A percentile compares a stretch with the other conserved stretches of the same genome.
These are phyloP conservation scores for Psilocybe cubensis DNA, from an alignment of 768 basidiomycete species.

Conservation along the genomic window DNA sequence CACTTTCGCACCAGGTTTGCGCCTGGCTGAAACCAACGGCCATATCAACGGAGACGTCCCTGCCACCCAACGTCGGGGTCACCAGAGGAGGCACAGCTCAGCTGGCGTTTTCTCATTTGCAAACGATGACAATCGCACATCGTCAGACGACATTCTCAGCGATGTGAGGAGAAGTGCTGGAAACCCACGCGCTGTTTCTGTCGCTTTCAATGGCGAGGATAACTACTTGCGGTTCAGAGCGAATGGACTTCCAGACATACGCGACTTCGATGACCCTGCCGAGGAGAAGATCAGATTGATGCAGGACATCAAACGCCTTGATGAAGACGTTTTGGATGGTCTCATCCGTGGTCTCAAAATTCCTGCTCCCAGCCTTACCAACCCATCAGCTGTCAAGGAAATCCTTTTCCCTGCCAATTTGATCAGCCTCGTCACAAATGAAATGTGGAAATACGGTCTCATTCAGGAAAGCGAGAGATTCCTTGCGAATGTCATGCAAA, in stretches of 20 bases:
- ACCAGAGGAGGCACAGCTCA: constrained; percentile 86
- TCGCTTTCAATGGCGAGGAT: constrained; percentile 86
- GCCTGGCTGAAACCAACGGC: constrained; percentile 53
- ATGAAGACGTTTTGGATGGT: constrained; percentile 92
- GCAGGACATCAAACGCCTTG: constrained; percentile 86
- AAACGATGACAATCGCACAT: constrained; percentile 67
- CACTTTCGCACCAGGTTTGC: constrained; percentile 82
- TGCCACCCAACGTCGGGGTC: constrained; percentile 47
- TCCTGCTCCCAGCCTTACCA: constrained; percentile 85
- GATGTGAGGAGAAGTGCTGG: constrained; percentile 73
- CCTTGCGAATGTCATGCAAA: constrained; percentile 98
- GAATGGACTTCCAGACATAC: constrained; percentile 72
- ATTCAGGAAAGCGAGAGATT: constrained; percentile 97
- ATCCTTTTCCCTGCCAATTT: constrained; percentile 99
- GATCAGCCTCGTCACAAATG: constrained; percentile 97
- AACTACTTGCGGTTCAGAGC: constrained; percentile 65
- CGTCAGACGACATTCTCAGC: constrained; percentile 78
- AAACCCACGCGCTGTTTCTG: constrained; percentile 85
- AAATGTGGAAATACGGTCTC: constrained; percentile 99
- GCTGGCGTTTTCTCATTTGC: constrained; percentile 74
- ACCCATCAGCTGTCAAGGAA: constrained; percentile 94
- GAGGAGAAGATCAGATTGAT: constrained; percentile 96
- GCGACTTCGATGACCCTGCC: constrained; percentile 82
- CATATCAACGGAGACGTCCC: constrained; percentile 37
- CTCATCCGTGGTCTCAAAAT: constrained; percentile 93